phyloP scores from a whole-genome alignment of 495 filamentous ascomycete species.

The Sordaria brevicollis region DNA sequence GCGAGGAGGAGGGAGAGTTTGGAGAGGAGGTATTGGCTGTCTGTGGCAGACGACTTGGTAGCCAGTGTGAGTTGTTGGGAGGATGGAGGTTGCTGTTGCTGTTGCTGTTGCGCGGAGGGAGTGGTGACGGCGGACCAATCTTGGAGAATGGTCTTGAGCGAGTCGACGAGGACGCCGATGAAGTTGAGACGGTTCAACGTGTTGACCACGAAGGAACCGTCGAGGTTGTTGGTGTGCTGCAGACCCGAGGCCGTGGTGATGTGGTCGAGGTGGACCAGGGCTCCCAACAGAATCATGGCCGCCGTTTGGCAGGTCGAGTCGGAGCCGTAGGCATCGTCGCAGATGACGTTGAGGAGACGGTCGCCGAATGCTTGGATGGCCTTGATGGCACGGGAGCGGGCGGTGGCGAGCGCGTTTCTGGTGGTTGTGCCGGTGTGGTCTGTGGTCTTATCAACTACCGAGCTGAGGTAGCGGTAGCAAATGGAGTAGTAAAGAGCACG shows the following conservation, averaged over 20 bases:
- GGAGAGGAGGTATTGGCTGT: constrained; percentile 55
- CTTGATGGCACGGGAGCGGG: constrained; percentile 55
- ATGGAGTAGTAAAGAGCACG: constrained; percentile 81
- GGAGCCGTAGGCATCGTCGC: constrained; percentile 85
- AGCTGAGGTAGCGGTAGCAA: constrained; percentile 71
- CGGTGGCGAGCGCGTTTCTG: constrained; percentile 23
- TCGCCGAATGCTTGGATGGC: constrained; percentile 69
- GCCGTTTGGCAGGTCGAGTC: constrained; percentile 72
- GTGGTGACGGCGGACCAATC: constrained; percentile 38
- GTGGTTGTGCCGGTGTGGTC: constrained; percentile 7
- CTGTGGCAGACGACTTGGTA: constrained; percentile 5
- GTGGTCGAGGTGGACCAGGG: constrained; percentile 57
- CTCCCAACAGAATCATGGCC: constrained; percentile 64
- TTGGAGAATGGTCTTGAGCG: constrained; percentile 56
- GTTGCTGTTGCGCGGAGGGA: not conserved
- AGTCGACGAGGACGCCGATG: constrained; percentile 77
- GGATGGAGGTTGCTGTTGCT: not conserved
- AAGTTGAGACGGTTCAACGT: constrained; percentile 78
- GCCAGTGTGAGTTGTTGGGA: constrained; percentile 7
- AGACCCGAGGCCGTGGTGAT: not conserved
- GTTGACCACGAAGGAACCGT: constrained; percentile 62
- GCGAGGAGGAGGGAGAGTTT: constrained; percentile 76
- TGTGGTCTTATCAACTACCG: constrained; percentile 47
- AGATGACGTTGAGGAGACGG: constrained; percentile 71
- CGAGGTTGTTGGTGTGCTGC: constrained; percentile 27